Evolutionary conservation across 495 filamentous ascomycete genomes (phyloP).

Genomic region (Neurospora intermedia): DNA sequence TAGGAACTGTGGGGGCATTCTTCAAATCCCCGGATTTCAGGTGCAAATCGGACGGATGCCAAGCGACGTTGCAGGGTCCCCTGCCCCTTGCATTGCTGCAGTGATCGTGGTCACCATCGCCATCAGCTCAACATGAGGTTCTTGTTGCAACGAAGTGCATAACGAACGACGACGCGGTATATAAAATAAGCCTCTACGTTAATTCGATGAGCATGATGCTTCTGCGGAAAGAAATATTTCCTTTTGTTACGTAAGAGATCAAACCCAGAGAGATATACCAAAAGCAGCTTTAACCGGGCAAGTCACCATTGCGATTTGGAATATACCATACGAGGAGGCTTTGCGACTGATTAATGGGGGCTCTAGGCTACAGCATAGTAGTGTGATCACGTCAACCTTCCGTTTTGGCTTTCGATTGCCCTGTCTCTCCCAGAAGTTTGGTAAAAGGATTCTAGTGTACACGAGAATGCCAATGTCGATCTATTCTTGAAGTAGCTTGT

Average conservation of each 20-base stretch:
- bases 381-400: background rate
- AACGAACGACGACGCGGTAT: background rate
- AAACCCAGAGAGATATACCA: background rate
- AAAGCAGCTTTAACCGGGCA: background rate
- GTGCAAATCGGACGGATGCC: background rate
- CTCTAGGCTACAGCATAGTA: background rate
- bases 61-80: background rate
- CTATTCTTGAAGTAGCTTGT: background rate
- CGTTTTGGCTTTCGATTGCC: background rate
- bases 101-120: background rate
- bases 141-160: background rate
- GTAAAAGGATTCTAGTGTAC: background rate
- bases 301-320: background rate
- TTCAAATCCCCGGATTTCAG: background rate
- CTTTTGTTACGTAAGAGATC: background rate
- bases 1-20: background rate
- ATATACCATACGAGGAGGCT: background rate
- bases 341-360: background rate
- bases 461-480: background rate
- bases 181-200: background rate
- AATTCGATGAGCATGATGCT: background rate
- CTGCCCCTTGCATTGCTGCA: background rate
- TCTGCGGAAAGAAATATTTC: background rate
- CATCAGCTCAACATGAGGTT: background rate
- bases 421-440: background rate